Conservation (phyloP, 2,329 filamentous ascomycete genomes). For the Thermochaetoides dissita region DNA sequence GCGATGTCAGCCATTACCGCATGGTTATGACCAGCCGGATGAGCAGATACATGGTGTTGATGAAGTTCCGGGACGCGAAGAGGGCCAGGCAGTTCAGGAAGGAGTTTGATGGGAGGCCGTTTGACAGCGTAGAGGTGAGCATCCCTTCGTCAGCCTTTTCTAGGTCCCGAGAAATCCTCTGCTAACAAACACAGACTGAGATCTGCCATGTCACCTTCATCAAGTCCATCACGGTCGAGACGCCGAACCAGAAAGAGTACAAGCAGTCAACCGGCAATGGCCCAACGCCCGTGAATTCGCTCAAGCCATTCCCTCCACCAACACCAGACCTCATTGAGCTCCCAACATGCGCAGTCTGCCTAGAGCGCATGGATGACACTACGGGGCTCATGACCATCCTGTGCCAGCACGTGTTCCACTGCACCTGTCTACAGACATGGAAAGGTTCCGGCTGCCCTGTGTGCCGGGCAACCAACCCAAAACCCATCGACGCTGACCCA, state of each 20-base stretch:
- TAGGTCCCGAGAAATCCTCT: background rate
- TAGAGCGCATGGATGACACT: slow-evolving; percentile 97
- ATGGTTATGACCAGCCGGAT: slow-evolving; percentile 82
- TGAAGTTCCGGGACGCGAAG: slow-evolving; percentile 73
- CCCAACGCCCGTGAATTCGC: slow-evolving; percentile 34
- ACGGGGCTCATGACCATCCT: slow-evolving; percentile 89
- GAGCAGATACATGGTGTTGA: slow-evolving; percentile 86
- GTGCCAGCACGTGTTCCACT: slow-evolving; percentile 96
- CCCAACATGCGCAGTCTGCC: slow-evolving; percentile 88
- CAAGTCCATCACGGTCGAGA: slow-evolving; percentile 76
- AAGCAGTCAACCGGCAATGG: slow-evolving; percentile 18
- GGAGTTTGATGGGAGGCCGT: slow-evolving; percentile 84
- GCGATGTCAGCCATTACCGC: slow-evolving; percentile 80
- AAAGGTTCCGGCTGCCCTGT: slow-evolving; percentile 87
- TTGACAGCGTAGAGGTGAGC: slow-evolving; percentile 74
- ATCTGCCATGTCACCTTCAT: slow-evolving; percentile 92
- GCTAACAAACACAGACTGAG: slow-evolving; percentile 47
- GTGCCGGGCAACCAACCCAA: slow-evolving; percentile 66
- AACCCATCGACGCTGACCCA: slow-evolving; percentile 18
- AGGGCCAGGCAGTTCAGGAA: slow-evolving; percentile 67
- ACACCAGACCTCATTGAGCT: slow-evolving; percentile 81
- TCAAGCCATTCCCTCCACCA: slow-evolving; percentile 48
- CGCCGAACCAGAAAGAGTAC: slow-evolving; percentile 36
- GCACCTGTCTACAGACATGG: slow-evolving; percentile 92
- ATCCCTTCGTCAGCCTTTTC: slow-evolving; percentile 9